Percentiles rank a stretch among this genome's conserved stretches.
Evolutionary conservation across 768 basidiomycete genomes (phyloP).

Genomic region (Omphalotus guepiniiformis): DNA sequence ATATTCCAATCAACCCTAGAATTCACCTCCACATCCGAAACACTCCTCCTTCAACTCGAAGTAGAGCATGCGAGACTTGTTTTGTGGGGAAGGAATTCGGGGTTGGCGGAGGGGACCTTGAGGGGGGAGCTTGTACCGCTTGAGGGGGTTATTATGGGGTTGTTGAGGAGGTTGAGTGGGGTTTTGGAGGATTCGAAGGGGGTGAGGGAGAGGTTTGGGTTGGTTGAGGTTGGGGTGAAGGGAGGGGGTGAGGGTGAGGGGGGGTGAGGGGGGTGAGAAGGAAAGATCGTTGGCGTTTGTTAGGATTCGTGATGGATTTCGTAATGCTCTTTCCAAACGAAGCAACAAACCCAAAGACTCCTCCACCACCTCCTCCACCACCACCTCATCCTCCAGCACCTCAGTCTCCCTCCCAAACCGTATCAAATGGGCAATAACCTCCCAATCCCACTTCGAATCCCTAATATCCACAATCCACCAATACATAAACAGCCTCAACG

Average conservation of each 20-base stretch:
- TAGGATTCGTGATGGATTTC: no score
- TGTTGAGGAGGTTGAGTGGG: conserved; percentile 3
- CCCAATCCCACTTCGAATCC: conserved; percentile 9
- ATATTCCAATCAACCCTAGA: conserved; percentile 6
- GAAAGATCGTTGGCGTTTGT: no score
- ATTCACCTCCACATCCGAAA: conserved; percentile 9
- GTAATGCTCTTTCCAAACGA: no score
- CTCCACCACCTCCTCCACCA: no score
- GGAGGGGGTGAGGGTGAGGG: no score
- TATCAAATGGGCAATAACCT: conserved; percentile 7
- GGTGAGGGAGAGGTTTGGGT: neutral
- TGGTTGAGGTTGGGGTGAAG: no score
- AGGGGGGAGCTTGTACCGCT: conserved; percentile 2
- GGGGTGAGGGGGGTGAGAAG: no score
- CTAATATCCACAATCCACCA: conserved; percentile 6
- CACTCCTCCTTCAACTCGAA: conserved; percentile 6
- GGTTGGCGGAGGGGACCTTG: conserved; percentile 3
- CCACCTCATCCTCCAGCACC: no score
- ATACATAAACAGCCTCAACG: conserved; percentile 7
- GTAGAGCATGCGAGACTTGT: conserved; percentile 9
- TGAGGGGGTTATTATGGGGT: conserved; percentile 5
- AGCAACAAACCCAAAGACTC: no score
- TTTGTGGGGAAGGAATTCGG: conserved; percentile 12
- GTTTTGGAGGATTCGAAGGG: neutral
- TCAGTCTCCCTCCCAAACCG: conserved; percentile 1